These are phyloP conservation scores for Podospora sp. DNA, from an alignment of 495 filamentous ascomycete genomes.

Conservation along the genomic window DNA sequence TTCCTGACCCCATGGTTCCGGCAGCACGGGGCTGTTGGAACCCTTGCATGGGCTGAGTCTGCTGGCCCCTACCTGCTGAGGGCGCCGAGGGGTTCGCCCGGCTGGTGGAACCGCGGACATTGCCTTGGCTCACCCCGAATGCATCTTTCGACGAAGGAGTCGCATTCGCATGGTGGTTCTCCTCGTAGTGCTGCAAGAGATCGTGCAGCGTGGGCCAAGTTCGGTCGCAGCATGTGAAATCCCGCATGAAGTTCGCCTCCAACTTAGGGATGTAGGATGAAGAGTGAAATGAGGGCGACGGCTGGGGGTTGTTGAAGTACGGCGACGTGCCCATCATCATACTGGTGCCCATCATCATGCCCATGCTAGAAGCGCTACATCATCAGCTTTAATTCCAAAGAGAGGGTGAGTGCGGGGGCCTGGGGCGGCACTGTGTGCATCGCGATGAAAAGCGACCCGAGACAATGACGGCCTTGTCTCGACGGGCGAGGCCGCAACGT, in stretches of 20 bases:
- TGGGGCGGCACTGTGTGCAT: slow-evolving; percentile 24
- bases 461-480: slow-evolving; percentile 18
- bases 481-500: background rate
- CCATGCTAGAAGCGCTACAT: slow-evolving; percentile 4
- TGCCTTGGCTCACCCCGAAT: slow-evolving; percentile 29
- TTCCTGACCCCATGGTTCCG: slow-evolving; percentile 31
- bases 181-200: slow-evolving; percentile 94
- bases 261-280: slow-evolving; percentile 97
- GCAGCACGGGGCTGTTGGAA: slow-evolving; percentile 43
- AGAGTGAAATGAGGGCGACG: slow-evolving; percentile 94
- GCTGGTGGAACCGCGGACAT: slow-evolving; percentile 27
- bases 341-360: slow-evolving; percentile 51
- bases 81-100: slow-evolving; percentile 34
- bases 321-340: slow-evolving; percentile 94
- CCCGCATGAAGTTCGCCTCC: slow-evolving; percentile 94
- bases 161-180: slow-evolving; percentile 67
- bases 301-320: slow-evolving; percentile 62
- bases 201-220: slow-evolving; percentile 90
- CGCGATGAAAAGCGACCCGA: slow-evolving; percentile 23
- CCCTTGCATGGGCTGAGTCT: slow-evolving; percentile 37
- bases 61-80: slow-evolving; percentile 24
- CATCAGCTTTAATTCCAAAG: background rate
- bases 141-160: slow-evolving; percentile 32
- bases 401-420: background rate
- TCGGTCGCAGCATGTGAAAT: slow-evolving; percentile 90